Percentiles rank a stretch among this genome's conserved stretches.
These are phyloP conservation scores for Microascus cirrosus DNA, from an alignment of 2,329 filamentous ascomycete genomes.

Conservation along the genomic window DNA sequence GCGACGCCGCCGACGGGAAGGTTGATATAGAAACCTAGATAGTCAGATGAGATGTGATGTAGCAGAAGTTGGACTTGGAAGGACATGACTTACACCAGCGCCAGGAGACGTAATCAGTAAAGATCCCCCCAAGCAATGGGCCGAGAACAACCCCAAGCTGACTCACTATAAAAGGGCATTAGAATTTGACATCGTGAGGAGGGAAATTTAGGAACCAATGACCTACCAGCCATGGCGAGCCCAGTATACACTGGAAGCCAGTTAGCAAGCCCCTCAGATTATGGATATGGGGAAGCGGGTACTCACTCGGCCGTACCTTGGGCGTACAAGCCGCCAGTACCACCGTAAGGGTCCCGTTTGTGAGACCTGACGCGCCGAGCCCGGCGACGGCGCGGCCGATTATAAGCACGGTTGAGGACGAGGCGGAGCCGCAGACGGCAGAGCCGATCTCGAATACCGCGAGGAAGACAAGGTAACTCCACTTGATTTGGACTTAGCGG, in stretches of 20 bases:
- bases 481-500: constrained; percentile 13
- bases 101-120: constrained; percentile 25
- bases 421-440: constrained; percentile 15
- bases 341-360: constrained; percentile 15
- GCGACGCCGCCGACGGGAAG: constrained; percentile 28
- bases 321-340: constrained; percentile 20
- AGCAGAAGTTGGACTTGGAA: background rate
- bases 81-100: constrained; percentile 23
- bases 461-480: constrained; percentile 10
- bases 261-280: background rate
- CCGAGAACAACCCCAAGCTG: constrained; percentile 28
- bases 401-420: constrained; percentile 20
- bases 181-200: too few relatives aligned
- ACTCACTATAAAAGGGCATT: constrained; percentile 12
- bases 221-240: background rate
- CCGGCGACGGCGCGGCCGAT: constrained; percentile 24
- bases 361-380: constrained; percentile 21
- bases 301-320: constrained; percentile 18
- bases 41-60: background rate
- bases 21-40: constrained; percentile 31
- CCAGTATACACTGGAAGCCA: background rate
- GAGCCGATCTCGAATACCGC: constrained; percentile 16
- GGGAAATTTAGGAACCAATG: too few relatives aligned
- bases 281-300: background rate
- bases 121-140: constrained; percentile 28